Base-by-base conservation (phyloP, 1,139 yeast genomes). In the Sugiyamaella grinbergsii region DNA sequence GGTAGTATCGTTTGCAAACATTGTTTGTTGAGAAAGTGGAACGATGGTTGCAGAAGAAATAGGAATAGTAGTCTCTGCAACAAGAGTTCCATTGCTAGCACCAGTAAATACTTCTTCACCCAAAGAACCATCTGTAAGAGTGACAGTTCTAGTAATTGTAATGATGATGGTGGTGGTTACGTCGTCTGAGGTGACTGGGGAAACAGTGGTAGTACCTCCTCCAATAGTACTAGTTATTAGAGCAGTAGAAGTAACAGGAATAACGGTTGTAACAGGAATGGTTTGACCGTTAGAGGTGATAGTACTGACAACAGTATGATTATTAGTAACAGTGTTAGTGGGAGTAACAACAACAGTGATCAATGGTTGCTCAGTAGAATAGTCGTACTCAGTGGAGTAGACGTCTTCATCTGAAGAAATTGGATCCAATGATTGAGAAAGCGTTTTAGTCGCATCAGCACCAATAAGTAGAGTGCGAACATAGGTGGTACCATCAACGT, bases 271-370 rank as follows among this genome's bases (percentile, higher is more conserved):
- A 28, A 38, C 34, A 20, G 52, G 40, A 57, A 54, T 24, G 51
- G 49, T 34, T 42, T 47, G 18, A 39, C 57, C 58, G 53, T 51
- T 32, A 39, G 60, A 24, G 23, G 55, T 51, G 54, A 51, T 18
- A 5, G 65, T 57, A 29, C 58, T 49, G 11, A 55, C 54, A 33
- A 60, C 52, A 18, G 64, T 58, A 23, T 53, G 45, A 44, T 64
- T 58, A 44, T 67, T 44, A 11, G 58, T 52, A 6, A 55, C 50
- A 2, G 62, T 62, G 31, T 58, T 42, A 10, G 60, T 42, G 5
- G 61, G 51, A 24, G 69, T 58, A 36, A 65, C 57, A 15, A 61
- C 59, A 7, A 65, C 56, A 22, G 63, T 60, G 57, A 67, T 57
- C 42, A 65, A 52, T 4, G 63, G 59, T 20, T 59, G 54, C 2